Base-by-base conservation (phyloP, 1,284 basidiomycete genomes). In the Irpex sp. region DNA sequence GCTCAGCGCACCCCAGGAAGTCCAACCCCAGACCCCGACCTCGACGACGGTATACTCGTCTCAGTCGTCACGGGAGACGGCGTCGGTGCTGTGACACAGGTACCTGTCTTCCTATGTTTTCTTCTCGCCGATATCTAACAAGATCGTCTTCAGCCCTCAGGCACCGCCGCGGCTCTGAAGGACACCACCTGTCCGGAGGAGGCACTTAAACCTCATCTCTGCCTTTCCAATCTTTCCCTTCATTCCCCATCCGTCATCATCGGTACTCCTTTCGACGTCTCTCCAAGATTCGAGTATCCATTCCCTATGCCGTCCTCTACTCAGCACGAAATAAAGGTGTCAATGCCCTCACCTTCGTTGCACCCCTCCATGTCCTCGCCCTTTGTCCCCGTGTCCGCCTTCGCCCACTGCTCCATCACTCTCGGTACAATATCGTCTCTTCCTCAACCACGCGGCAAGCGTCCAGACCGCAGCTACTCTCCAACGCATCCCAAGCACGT, bases 281-380 rank as follows among this genome's bases (percentile, higher is more conserved):
- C 72, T 5, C 72, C 75, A 8, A 72, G 73, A 52, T 76, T 76
- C 67, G 75, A 76, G 66, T 76, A 76, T 60, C 75, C 75, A 37
- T 76, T 76, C 67, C 73, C 74, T 3, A 19, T 62, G 31, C 31
- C 31, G 3, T 44, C 66, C 37, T 9, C 48, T 21, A 11, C 58
- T 5, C 13, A 21, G 48, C 34, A 62, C 61, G 68, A 66, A 0
- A 40, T 61, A 7, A 52, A 61, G 3, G 8, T 62, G 57, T 7
- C 38, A 48, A 36, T 8, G 49, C 62, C 21, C 58, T 69, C 61
- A 47, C 67, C 40, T 38, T 64, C 37, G 63, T 5, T 44, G 58
- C 19, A 19, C 60, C 54, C 54, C 26, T 31, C 54, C 26, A 13
- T 31, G 9, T n/a, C 54, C 15, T 36, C 63, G 8, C 56, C 59